Conservation (phyloP, 106 monocot genomes). For the Dendrobium catenatum region DNA sequence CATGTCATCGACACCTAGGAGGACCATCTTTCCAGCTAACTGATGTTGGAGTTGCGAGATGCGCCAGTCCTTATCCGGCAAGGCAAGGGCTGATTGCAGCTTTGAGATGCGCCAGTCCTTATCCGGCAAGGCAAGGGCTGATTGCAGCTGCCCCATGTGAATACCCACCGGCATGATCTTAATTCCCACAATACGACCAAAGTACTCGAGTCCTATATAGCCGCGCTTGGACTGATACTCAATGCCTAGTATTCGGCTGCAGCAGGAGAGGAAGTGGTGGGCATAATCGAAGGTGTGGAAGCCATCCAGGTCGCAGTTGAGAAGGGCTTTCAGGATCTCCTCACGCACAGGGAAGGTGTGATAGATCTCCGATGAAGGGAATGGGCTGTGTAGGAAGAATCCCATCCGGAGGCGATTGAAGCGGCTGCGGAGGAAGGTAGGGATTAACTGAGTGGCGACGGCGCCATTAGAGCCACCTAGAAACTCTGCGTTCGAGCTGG, state of each 20-base stretch:
- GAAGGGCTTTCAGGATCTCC: slow-evolving; percentile 54
- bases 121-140: slow-evolving; percentile 35
- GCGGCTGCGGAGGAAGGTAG: slow-evolving; percentile 52
- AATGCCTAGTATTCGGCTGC: slow-evolving; percentile 52
- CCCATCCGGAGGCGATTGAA: slow-evolving; percentile 57
- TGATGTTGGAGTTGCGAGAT: slow-evolving; percentile 45
- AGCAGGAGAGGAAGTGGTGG: slow-evolving; percentile 50
- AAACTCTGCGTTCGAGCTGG: no score
- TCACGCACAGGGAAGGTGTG: slow-evolving; percentile 42
- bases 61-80: slow-evolving; percentile 49
- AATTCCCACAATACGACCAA: slow-evolving; percentile 73
- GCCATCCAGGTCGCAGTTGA: slow-evolving; percentile 59
- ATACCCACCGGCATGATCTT: slow-evolving; percentile 91
- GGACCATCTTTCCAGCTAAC: slow-evolving; percentile 62
- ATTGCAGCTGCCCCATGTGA: slow-evolving; percentile 74
- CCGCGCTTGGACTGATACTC: slow-evolving; percentile 63
- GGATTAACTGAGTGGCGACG: slow-evolving; percentile 6
- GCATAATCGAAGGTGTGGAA: slow-evolving; percentile 80
- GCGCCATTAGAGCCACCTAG: no score
- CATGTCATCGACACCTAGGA: slow-evolving; percentile 89
- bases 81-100: slow-evolving; percentile 34
- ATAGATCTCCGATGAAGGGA: slow-evolving; percentile 60
- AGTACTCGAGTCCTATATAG: slow-evolving; percentile 68
- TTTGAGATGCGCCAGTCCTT: slow-evolving; percentile 46
- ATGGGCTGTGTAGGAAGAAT: slow-evolving; percentile 65